Percentiles rank a stretch among this genome's conserved stretches.
Conservation (phyloP, 345 rosid species). For the Hibiscus trionum region DNA sequence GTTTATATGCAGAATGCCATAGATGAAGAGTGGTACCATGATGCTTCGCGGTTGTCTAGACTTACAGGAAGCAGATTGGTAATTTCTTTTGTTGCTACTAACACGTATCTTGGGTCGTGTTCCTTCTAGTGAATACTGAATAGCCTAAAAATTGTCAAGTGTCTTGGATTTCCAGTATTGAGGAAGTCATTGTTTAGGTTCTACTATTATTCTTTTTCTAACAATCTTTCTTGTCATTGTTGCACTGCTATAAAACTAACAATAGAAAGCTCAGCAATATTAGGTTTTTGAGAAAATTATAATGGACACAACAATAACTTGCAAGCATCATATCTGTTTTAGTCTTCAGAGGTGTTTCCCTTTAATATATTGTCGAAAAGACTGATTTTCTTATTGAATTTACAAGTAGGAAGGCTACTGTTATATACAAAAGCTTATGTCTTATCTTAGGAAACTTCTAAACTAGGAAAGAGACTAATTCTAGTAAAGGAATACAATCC, state of each 20-base stretch:
- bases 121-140: constrained; percentile 3
- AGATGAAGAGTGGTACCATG: constrained; percentile 75
- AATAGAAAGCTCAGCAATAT: neutral
- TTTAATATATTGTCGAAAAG: too few relatives aligned
- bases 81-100: constrained; percentile 12
- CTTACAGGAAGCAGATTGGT: constrained; percentile 87
- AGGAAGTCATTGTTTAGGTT: neutral
- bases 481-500: too few relatives aligned
- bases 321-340: neutral
- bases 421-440: too few relatives aligned
- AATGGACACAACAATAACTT: neutral
- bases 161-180: neutral
- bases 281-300: neutral
- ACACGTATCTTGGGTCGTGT: neutral
- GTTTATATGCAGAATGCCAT: constrained; percentile 50
- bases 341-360: neutral
- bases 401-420: too few relatives aligned
- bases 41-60: constrained; percentile 74
- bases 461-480: too few relatives aligned
- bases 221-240: neutral
- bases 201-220: neutral
- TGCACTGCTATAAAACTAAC: neutral
- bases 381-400: too few relatives aligned
- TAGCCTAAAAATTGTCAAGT: neutral
- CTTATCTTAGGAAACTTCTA: too few relatives aligned